A percentile compares a stretch with the other conserved stretches of the same genome.
These are phyloP conservation scores for Boletus vermiculosoides DNA, from an alignment of 768 basidiomycete species.

Conservation along the genomic window DNA sequence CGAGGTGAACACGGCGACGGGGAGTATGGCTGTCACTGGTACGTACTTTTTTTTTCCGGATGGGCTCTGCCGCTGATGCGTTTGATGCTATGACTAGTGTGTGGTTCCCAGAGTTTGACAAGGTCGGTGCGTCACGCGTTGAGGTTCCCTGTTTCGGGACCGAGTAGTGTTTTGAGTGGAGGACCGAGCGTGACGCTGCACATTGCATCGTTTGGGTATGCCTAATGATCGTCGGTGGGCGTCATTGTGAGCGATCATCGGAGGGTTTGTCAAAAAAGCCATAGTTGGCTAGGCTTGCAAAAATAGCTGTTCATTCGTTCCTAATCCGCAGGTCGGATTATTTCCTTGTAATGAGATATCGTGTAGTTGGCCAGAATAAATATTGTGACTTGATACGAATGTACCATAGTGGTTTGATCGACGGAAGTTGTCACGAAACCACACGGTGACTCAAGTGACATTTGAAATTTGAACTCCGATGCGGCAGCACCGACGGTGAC, in stretches of 20 bases:
- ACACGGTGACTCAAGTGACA: too few relatives aligned
- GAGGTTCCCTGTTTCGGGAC: conserved; percentile 35
- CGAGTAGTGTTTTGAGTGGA: conserved; percentile 29
- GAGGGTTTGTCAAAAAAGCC: background rate
- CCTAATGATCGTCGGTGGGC: conserved; percentile 15
- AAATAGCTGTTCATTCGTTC: background rate
- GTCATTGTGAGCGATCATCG: background rate
- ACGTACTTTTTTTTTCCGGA: conserved; percentile 9
- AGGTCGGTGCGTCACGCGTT: conserved; percentile 40
- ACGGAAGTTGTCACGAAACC: too few relatives aligned
- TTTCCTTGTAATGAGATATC: background rate
- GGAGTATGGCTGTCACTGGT: conserved; percentile 51
- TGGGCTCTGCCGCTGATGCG: background rate
- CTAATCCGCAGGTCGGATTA: background rate
- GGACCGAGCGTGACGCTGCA: conserved; percentile 40
- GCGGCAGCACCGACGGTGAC: background rate
- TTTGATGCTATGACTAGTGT: conserved; percentile 36
- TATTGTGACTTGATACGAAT: background rate
- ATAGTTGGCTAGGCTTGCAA: too few relatives aligned
- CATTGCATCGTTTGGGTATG: conserved; percentile 43
- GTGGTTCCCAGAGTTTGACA: conserved; percentile 44
- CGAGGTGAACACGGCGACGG: conserved; percentile 37
- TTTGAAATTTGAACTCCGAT: too few relatives aligned
- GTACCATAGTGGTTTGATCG: background rate
- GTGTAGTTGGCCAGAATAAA: background rate